A percentile compares a stretch with the other conserved stretches of the same genome.
These are phyloP conservation scores for Odonthalia washingtoniensis DNA, from an alignment of 31 red algal genomes.

Conservation along the genomic window DNA sequence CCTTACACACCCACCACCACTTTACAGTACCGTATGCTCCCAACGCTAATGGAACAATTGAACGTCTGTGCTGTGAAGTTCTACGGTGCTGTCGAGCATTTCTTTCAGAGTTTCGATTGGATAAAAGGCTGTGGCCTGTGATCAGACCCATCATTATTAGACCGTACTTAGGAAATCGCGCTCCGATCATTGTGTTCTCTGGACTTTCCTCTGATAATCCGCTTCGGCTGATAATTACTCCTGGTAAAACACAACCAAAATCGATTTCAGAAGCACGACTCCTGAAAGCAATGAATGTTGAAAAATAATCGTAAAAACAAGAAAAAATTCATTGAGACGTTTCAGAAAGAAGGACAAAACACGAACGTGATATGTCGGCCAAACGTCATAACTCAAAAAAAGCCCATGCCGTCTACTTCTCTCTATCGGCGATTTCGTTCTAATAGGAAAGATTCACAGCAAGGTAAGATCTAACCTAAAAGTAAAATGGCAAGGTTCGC, in stretches of 20 bases:
- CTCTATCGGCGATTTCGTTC: slow-evolving; percentile 15
- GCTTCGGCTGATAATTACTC: neutral
- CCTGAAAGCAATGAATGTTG: no score
- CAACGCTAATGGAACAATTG: slow-evolving; percentile 49
- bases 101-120: slow-evolving; percentile 35
- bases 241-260: neutral
- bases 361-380: neutral
- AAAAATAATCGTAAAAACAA: no score
- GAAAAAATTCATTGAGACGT: slow-evolving; percentile 25
- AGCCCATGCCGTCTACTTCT: neutral
- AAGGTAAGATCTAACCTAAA: slow-evolving; percentile 25
- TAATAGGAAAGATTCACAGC: neutral
- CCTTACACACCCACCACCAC: slow-evolving; percentile 24
- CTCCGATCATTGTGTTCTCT: slow-evolving; percentile 23
- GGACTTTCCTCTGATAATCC: slow-evolving; percentile 31
- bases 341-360: neutral
- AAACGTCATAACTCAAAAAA: neutral
- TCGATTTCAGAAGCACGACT: no score
- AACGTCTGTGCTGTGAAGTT: slow-evolving; percentile 48
- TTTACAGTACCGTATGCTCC: slow-evolving; percentile 43
- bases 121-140: neutral
- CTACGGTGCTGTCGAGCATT: slow-evolving; percentile 30
- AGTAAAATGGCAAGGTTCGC: slow-evolving; percentile 22
- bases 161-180: slow-evolving; percentile 36
- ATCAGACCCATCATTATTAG: slow-evolving; percentile 40